These are phyloP conservation scores for Diaporthe destruens DNA, from an alignment of 2,329 filamentous ascomycete species.

Conservation along the genomic window DNA sequence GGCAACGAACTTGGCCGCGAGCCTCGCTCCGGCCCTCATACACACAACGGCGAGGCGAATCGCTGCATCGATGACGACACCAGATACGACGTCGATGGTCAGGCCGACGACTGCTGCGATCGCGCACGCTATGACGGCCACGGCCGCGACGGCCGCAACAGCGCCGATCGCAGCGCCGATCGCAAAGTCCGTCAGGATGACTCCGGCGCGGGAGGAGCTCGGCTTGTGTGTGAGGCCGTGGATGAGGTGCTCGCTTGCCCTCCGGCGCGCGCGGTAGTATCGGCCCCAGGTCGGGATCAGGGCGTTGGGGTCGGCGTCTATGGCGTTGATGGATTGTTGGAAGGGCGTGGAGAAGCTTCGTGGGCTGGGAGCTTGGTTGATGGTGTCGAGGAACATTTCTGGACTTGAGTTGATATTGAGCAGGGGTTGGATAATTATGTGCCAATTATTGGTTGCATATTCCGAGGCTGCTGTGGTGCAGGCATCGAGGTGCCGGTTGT, in stretches of 20 bases:
- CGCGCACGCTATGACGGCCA: conserved; percentile 7
- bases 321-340: neutral
- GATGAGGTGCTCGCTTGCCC: conserved; percentile 27
- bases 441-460: neutral
- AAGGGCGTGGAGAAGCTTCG: neutral
- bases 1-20: neutral
- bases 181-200: conserved; percentile 18
- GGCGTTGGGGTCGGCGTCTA: neutral
- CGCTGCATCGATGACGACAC: conserved; percentile 6
- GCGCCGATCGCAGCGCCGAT: conserved; percentile 6
- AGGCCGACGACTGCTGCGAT: neutral
- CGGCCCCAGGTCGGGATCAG: conserved; percentile 22
- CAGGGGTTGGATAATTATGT: no score
- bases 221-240: conserved; percentile 25
- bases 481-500: conserved; percentile 5
- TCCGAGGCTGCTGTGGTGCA: neutral
- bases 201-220: conserved; percentile 8
- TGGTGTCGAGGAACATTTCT: conserved; percentile 13
- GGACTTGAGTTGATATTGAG: neutral
- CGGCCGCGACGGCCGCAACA: neutral
- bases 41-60: conserved; percentile 11
- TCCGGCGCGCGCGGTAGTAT: conserved; percentile 4
- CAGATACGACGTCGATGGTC: conserved; percentile 1
- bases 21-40: conserved; percentile 15
- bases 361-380: conserved; percentile 6